Evolutionary conservation across 331 rosid species (phyloP), one percentile per base, ranked within the genome.

Genomic region (Pyracantha coccinea): DNA sequence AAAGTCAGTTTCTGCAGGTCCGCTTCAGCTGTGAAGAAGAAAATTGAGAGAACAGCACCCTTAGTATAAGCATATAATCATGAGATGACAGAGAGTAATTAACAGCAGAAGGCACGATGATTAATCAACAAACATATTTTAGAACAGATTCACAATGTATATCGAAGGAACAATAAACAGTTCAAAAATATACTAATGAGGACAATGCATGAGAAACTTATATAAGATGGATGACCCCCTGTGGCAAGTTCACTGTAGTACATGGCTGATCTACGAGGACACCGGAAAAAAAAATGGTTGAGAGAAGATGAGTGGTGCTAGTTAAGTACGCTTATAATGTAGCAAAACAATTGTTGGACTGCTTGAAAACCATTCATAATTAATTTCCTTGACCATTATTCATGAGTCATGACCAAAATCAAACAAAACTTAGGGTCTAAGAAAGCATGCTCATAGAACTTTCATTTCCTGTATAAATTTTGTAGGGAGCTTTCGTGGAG

Each of bases 1-100:
- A 81, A 90, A 75, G 84, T 89, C 78, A 93, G 77, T 81, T 93
- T 90, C 82, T 85, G 92, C 81, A 84, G 29, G 76, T 86, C 89
- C 31, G 71, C 80, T 82, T 93, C 97, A 70, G 88, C 98, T 91
- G 27, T 19, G 55, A 73, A 25, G 59, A 27, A 58, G 55, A 77
- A 77, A 66, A 41, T 32, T 45, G 55, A 10, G 77, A 69, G 31
- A 75, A 74, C 25, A 20, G 45, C 1, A 83, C 75, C 75, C 64
- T 25, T 41, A 69, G 57, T 21, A 66, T 59, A 65, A 65, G 28
- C 53, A 68, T 55, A 83, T 35, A 35, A 60, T 15, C 19, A 25
- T 71, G 24, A 61, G 72, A 71, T 29, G 71, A 74, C 78, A 11
- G 45, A 67, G 32, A 73, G 60, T 28, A 27, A 50, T 21, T 19